Base-by-base conservation (phyloP, 345 rosid genomes). In the Salix dunnii region DNA sequence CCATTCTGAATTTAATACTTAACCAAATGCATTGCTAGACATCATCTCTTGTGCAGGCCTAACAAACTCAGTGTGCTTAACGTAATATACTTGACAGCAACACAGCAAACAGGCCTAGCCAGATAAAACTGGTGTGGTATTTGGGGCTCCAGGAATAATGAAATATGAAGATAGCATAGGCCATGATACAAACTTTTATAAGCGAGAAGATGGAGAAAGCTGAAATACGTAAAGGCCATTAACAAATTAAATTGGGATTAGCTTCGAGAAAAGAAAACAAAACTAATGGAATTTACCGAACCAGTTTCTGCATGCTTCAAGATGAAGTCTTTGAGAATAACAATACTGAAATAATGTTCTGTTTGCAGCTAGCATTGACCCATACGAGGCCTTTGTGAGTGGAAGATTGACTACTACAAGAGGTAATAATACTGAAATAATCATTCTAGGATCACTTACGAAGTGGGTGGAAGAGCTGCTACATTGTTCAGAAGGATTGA, bases 401-500 rank as follows among this genome's bases (percentile, higher is more conserved):
- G 92, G 94, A 84, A 87, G 89, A 82, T 68, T 92, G 79, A 77
- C 89, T 43, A 73, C 84, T 61, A 82, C 93, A 55, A 79, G 83
- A 76, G 94, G 98, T 23, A 82, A 91, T 73, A 90, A 92, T 65
- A 84, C 92, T 51, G 98, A 92, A 74, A 82, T 97, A 7, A 79
- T 85, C 58, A 93, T 93, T 77, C 72, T 91, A 63, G 91, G 92
- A 66, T 91, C 96, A 9, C 74, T 90, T 16, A 79, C 84, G 78
- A 96, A 91, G 83, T 88, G 91, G 66, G 71, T 93, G 67, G 96
- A 91, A 80, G 96, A 89, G 77, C 84, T 92, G 60, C 83, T 93
- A 82, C 17, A 78, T 35, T 40, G 69, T 65, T 88, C 91, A 1
- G 82, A 68, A 2, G 74, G 75, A 74, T 81, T 90, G 78, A 80